Conservation (phyloP, 768 basidiomycete genomes). For the Agrocybe praecox region DNA sequence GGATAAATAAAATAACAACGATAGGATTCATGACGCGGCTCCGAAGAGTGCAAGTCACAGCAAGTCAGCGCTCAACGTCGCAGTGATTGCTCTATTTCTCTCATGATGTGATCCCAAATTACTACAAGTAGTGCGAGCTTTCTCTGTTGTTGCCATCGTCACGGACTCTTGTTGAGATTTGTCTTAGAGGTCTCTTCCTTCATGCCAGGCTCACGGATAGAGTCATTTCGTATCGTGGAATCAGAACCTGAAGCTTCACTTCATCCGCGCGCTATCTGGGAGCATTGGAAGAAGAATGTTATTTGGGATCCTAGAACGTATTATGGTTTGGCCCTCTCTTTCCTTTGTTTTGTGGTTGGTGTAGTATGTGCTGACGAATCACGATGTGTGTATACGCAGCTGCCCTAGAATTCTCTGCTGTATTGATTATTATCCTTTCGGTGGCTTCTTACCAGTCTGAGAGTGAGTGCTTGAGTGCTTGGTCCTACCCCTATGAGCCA, state of each 20-base stretch:
- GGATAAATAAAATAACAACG: no score
- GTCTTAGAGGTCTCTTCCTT: background rate
- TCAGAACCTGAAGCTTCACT: slow-evolving; percentile 15
- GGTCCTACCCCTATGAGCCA: background rate
- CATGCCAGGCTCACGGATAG: background rate
- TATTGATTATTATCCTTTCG: background rate
- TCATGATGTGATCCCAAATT: no score
- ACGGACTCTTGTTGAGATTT: background rate
- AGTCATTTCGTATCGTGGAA: slow-evolving; percentile 9
- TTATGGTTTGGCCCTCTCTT: slow-evolving; percentile 15
- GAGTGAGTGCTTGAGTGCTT: background rate
- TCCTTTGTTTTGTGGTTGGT: background rate
- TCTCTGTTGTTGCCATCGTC: no score
- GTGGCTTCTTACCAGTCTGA: background rate
- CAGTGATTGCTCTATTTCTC: no score
- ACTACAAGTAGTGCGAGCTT: no score
- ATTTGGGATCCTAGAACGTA: slow-evolving; percentile 21
- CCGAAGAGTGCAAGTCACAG: no score
- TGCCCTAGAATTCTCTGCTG: slow-evolving; percentile 6
- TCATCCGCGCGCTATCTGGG: slow-evolving; percentile 18
- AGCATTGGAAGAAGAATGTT: slow-evolving; percentile 15
- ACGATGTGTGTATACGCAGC: no score
- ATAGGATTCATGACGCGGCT: no score
- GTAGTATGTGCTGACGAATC: no score
- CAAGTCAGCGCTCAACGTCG: no score